phyloP scores from a whole-genome alignment of 257 asterid species.

The Solanum arcanum region DNA sequence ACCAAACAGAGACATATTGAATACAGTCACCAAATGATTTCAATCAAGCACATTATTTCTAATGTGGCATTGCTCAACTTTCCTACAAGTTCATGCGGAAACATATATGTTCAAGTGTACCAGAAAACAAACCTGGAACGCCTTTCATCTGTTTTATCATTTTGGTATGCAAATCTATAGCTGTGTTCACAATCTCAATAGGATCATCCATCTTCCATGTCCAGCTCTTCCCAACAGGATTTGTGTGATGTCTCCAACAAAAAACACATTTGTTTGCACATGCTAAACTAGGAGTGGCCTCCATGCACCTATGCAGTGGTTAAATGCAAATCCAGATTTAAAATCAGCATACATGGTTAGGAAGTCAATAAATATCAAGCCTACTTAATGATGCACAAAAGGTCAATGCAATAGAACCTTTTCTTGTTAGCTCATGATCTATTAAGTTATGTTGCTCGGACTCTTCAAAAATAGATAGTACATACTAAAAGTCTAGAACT shows the following conservation, averaged over 20 bases:
- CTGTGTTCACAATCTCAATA: conserved; percentile 70
- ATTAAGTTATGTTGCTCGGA: not conserved
- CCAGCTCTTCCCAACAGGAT: conserved; percentile 97
- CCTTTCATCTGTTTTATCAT: conserved; percentile 99
- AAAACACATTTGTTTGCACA: conserved; percentile 97
- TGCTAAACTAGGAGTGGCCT: conserved; percentile 98
- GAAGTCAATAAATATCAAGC: not conserved
- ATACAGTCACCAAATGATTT: not conserved
- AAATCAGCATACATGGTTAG: not conserved
- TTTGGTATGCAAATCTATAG: conserved; percentile 78
- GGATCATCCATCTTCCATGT: conserved; percentile 99
- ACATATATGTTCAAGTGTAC: not conserved
- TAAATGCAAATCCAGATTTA: not conserved
- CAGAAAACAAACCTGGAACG: conserved; percentile 62
- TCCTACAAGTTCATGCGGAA: not conserved
- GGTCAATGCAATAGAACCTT: not conserved
- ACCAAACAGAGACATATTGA: not conserved
- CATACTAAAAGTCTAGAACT: too few species aligned
- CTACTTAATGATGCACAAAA: not conserved
- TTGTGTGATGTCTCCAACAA: conserved; percentile 99
- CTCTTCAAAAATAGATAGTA: not conserved
- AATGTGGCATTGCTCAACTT: not conserved
- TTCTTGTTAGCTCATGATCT: not conserved
- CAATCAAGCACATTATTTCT: not conserved
- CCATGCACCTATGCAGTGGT: conserved; percentile 73